Evolutionary conservation across 2,329 filamentous ascomycete species (phyloP).

Genomic region (Colletotrichum brevisporum): DNA sequence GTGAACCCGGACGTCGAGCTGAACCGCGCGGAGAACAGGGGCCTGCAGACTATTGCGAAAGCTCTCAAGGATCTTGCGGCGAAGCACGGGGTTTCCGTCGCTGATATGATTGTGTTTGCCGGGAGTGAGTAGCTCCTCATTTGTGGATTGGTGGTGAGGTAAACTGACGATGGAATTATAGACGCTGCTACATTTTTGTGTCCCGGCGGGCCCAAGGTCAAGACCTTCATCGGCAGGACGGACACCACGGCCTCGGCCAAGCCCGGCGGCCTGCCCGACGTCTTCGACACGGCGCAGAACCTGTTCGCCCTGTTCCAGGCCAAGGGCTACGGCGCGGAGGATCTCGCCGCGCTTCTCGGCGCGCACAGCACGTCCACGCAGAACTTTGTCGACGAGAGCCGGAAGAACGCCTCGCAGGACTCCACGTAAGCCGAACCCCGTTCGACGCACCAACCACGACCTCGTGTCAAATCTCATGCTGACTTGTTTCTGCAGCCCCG

Average conservation of each 20-base stretch:
- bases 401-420: constrained; percentile 64
- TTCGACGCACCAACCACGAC: too few relatives aligned
- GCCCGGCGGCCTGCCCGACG: constrained; percentile 58
- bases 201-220: constrained; percentile 61
- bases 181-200: constrained; percentile 64
- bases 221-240: constrained; percentile 65
- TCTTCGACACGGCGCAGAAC: constrained; percentile 56
- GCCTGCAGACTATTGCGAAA: constrained; percentile 57
- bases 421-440: constrained; percentile 49
- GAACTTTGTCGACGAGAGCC: constrained; percentile 56
- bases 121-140: constrained; percentile 11
- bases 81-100: constrained; percentile 58
- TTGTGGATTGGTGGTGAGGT: background rate
- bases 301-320: constrained; percentile 63
- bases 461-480: too few relatives aligned
- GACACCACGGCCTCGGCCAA: constrained; percentile 59
- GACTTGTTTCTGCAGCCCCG: constrained; percentile 46
- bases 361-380: constrained; percentile 68
- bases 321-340: constrained; percentile 66
- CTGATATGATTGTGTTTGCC: constrained; percentile 68
- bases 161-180: constrained; percentile 41
- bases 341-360: constrained; percentile 67
- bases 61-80: constrained; percentile 56
- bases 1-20: constrained; percentile 49
- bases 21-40: constrained; percentile 58